Percentiles rank a stretch among this genome's conserved stretches.
phyloP scores from a whole-genome alignment of 495 filamentous ascomycete genomes.

The Evernia prunastri region DNA sequence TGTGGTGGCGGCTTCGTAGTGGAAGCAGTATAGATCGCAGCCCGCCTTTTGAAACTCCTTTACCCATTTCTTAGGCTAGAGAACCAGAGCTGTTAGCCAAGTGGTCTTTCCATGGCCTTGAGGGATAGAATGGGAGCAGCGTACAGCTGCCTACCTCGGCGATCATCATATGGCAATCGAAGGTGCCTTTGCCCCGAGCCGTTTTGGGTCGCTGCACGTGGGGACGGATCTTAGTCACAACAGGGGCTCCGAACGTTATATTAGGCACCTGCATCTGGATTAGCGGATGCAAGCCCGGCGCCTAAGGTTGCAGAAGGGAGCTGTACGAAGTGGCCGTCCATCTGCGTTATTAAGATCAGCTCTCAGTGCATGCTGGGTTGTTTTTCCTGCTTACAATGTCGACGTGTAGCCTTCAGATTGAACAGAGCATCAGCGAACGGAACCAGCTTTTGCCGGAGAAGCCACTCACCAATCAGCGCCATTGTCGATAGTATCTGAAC shows the following conservation, averaged over 20 bases:
- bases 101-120: neutral
- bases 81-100: slow-evolving; percentile 13
- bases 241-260: slow-evolving; percentile 91
- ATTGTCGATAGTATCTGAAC: slow-evolving; percentile 68
- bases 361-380: neutral
- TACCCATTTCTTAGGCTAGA: slow-evolving; percentile 94
- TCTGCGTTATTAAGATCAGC: slow-evolving; percentile 32
- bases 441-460: neutral
- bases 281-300: neutral
- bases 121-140: slow-evolving; percentile 2
- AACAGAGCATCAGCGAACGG: neutral
- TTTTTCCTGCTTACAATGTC: slow-evolving; percentile 25
- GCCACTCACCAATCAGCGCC: slow-evolving; percentile 67
- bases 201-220: slow-evolving; percentile 61
- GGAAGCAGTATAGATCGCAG: slow-evolving; percentile 98
- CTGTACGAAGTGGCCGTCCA: slow-evolving; percentile 85
- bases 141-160: slow-evolving; percentile 60
- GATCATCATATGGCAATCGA: slow-evolving; percentile 99
- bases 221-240: slow-evolving; percentile 84
- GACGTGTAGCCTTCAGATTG: slow-evolving; percentile 44
- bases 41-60: slow-evolving; percentile 87
- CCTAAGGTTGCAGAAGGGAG: neutral
- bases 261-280: slow-evolving; percentile 56
- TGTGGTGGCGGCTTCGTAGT: slow-evolving; percentile 90
- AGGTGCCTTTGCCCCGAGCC: slow-evolving; percentile 71